Percentiles rank a stretch among this genome's conserved stretches.
Conservation (phyloP, 2,329 filamentous ascomycete genomes). For the Colletotrichum noveboracense region DNA sequence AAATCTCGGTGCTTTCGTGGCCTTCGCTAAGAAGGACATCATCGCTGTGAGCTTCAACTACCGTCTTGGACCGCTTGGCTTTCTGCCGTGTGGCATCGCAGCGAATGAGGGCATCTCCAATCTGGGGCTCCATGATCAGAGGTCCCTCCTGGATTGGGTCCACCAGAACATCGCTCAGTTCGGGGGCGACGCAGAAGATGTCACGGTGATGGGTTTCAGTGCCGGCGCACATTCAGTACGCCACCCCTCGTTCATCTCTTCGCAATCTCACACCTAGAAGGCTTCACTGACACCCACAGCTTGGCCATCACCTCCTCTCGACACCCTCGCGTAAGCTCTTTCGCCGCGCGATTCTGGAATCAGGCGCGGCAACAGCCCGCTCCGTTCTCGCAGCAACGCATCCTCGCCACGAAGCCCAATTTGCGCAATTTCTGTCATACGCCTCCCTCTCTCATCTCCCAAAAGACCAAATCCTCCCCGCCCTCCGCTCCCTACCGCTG, state of each 20-base stretch:
- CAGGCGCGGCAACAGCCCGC: slow-evolving; percentile 60
- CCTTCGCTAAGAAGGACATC: slow-evolving; percentile 56
- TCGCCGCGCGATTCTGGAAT: slow-evolving; percentile 61
- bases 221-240: slow-evolving; percentile 66
- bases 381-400: slow-evolving; percentile 59
- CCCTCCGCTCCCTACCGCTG: slow-evolving; percentile 51
- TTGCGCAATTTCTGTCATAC: slow-evolving; percentile 58
- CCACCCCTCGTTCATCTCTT: slow-evolving; percentile 20
- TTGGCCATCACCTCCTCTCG: slow-evolving; percentile 71
- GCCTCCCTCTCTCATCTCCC: slow-evolving; percentile 53
- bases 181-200: slow-evolving; percentile 61
- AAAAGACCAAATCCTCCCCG: slow-evolving; percentile 53
- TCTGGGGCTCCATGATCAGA: slow-evolving; percentile 68
- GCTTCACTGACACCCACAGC: slow-evolving; percentile 40
- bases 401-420: slow-evolving; percentile 60
- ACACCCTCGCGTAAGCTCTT: slow-evolving; percentile 50
- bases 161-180: slow-evolving; percentile 63
- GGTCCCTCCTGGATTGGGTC: slow-evolving; percentile 64
- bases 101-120: slow-evolving; percentile 64
- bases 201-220: slow-evolving; percentile 67
- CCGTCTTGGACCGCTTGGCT: slow-evolving; percentile 71
- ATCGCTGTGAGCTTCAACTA: slow-evolving; percentile 68
- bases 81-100: slow-evolving; percentile 63
- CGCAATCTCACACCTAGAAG: background rate
- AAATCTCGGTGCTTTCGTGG: slow-evolving; percentile 66